Conservation (phyloP, 2,329 filamentous ascomycete species). For the Hawksworthiomyces lignivorus region DNA sequence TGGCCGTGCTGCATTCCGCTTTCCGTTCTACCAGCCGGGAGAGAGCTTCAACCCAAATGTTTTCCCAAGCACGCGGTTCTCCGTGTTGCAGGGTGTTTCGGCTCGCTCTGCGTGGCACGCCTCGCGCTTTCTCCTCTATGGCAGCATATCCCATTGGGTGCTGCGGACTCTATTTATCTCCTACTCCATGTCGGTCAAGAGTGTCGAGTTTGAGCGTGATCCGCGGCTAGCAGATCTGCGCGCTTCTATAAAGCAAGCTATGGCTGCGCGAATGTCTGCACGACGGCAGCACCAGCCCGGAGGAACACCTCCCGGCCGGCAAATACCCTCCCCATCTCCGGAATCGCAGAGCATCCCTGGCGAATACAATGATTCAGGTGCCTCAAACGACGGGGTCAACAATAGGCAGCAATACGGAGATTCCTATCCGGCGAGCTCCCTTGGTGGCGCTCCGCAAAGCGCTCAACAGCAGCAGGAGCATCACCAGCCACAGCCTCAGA, state of each 20-base stretch:
- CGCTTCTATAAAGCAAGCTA: background rate
- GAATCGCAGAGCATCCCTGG: background rate
- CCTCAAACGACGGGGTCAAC: background rate
- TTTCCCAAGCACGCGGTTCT: constrained; percentile 5
- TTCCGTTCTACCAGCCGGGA: constrained; percentile 14
- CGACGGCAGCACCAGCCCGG: background rate
- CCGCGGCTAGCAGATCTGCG: constrained; percentile 12
- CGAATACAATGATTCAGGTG: background rate
- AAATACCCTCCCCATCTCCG: background rate
- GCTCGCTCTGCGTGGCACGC: constrained; percentile 15
- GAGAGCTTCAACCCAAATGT: constrained; percentile 11
- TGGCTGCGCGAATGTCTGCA: background rate
- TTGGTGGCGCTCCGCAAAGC: background rate
- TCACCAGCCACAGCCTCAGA: background rate
- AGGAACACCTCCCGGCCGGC: background rate
- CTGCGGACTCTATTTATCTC: constrained; percentile 8
- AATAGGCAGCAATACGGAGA: background rate
- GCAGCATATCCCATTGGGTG: constrained; percentile 5
- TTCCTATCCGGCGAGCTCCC: background rate
- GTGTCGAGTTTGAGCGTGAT: constrained; percentile 6
- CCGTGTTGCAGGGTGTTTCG: constrained; percentile 1
- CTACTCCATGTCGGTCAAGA: constrained; percentile 7
- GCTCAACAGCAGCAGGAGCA: background rate
- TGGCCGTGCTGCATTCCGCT: constrained; percentile 13
- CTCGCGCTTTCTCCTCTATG: constrained; percentile 9